phyloP scores from a whole-genome alignment of 202 grass and related monocot genomes.

The Schoenoplectus triqueter region DNA sequence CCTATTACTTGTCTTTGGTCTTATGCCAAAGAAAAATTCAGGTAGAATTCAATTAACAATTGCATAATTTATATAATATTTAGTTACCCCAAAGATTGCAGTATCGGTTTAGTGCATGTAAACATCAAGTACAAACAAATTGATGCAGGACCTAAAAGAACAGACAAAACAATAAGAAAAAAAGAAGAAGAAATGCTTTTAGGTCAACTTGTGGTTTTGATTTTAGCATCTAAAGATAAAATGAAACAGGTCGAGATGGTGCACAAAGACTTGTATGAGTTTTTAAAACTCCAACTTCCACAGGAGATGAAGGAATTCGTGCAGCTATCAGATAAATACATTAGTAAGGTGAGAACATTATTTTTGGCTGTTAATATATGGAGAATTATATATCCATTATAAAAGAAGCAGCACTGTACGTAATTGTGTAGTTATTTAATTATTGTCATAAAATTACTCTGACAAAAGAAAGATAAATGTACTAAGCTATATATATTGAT shows the following conservation, averaged over 20 bases:
- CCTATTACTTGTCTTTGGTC: slow-evolving; percentile 42
- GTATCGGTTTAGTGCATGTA: background rate
- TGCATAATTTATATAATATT: background rate
- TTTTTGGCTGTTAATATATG: background rate
- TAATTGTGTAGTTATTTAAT: background rate
- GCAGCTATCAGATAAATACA: slow-evolving; percentile 46
- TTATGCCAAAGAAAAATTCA: slow-evolving; percentile 53
- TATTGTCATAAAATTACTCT: background rate
- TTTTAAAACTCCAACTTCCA: slow-evolving; percentile 49
- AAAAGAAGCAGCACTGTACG: background rate
- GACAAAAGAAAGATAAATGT: background rate
- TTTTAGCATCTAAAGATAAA: background rate
- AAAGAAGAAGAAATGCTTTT: background rate
- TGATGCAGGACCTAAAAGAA: background rate
- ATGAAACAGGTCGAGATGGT: slow-evolving; percentile 55
- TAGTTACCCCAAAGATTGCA: background rate
- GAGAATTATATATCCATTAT: background rate
- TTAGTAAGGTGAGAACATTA: slow-evolving; percentile 47
- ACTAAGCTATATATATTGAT: background rate
- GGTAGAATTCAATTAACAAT: slow-evolving; percentile 37
- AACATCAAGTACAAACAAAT: background rate
- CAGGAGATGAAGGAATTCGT: slow-evolving; percentile 45
- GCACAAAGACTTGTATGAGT: slow-evolving; percentile 48
- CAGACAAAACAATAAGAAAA: background rate
- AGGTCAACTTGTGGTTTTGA: background rate